Conservation (phyloP, 2,329 filamentous ascomycete genomes). For the Hypoxylon sp. region DNA sequence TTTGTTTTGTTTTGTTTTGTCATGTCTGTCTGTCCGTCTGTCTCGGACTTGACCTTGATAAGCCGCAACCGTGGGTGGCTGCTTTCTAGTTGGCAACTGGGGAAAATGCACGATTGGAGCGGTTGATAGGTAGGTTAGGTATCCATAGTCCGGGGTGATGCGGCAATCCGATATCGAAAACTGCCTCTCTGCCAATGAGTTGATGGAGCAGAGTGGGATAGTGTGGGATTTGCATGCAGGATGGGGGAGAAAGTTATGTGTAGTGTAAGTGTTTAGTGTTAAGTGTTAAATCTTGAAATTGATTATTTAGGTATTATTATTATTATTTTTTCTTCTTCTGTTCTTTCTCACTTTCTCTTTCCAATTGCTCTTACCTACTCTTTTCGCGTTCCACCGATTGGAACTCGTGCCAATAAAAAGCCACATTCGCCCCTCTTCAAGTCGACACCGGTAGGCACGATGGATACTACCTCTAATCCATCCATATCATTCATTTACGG, state of each 20-base stretch:
- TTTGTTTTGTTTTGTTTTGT: background rate
- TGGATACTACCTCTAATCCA: conserved; percentile 1
- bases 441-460: conserved; percentile 1
- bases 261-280: background rate
- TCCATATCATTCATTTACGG: too few species aligned
- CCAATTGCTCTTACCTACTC: background rate
- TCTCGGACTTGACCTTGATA: conserved; percentile 30
- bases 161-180: conserved; percentile 23
- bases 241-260: background rate
- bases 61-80: conserved; percentile 28
- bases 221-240: conserved; percentile 26
- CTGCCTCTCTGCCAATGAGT: conserved; percentile 25
- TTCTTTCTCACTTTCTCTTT: conserved; percentile 1
- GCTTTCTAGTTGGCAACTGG: conserved; percentile 32
- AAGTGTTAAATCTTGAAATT: background rate
- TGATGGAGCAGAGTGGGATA: conserved; percentile 31
- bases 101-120: conserved; percentile 29
- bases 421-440: background rate
- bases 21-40: conserved; percentile 10
- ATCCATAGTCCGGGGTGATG: conserved; percentile 16
- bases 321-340: conserved; percentile 2
- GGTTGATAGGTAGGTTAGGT: conserved; percentile 35
- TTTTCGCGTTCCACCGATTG: conserved; percentile 20
- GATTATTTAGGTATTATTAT: too few species aligned
- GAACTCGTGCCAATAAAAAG: conserved; percentile 10